phyloP scores from a whole-genome alignment of 352 stramenopile species.

The Phytophthora crassamura region DNA sequence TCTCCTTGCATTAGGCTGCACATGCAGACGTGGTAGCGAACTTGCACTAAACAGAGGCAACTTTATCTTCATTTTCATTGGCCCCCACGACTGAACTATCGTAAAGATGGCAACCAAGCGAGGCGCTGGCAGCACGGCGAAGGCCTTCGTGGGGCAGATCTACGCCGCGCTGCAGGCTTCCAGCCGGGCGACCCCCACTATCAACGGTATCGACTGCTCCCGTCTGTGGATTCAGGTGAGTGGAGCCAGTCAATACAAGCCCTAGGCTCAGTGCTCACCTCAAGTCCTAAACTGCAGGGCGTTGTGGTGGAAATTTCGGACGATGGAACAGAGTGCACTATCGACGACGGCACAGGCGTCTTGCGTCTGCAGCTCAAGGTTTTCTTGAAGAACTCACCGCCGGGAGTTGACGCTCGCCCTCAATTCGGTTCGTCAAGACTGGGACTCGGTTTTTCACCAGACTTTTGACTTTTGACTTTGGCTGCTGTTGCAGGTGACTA shows the following conservation, averaged over 20 bases:
- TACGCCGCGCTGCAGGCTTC: constrained; percentile 47
- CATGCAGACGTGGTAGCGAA: background rate
- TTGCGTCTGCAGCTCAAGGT: constrained; percentile 63
- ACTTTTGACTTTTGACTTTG: background rate
- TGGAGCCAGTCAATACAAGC: background rate
- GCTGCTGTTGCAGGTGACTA: constrained; percentile 51
- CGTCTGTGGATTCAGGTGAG: constrained; percentile 82
- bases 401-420: constrained; percentile 48
- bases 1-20: background rate
- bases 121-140: constrained; percentile 42
- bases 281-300: constrained; percentile 35
- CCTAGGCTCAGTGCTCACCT: no score
- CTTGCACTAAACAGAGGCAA: background rate
- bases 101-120: constrained; percentile 13
- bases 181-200: constrained; percentile 47
- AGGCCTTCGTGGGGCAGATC: constrained; percentile 71
- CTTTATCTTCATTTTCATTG: constrained; percentile 12
- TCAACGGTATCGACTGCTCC: constrained; percentile 67
- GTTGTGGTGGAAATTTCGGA: constrained; percentile 52
- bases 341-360: constrained; percentile 82
- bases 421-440: constrained; percentile 38
- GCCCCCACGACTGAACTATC: background rate
- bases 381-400: constrained; percentile 69
- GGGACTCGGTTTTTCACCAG: background rate
- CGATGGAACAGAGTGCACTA: constrained; percentile 46